Percentiles rank a stretch among this genome's conserved stretches.
phyloP scores from a whole-genome alignment of 768 basidiomycete genomes.

The Mycena haematopus region DNA sequence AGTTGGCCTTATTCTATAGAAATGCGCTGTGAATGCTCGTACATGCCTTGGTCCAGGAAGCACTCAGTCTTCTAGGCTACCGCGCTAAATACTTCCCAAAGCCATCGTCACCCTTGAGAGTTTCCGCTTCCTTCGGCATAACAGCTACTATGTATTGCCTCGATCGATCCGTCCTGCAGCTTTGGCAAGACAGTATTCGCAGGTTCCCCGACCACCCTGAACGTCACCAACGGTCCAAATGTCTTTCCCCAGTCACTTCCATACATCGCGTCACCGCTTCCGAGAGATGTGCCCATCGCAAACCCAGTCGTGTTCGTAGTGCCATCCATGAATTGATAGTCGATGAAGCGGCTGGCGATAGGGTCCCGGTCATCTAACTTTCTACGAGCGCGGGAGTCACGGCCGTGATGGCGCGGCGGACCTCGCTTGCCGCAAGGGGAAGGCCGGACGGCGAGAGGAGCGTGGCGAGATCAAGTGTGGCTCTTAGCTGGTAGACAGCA shows the following conservation, averaged over 20 bases:
- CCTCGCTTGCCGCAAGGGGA: conserved; percentile 1
- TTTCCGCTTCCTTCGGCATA: conserved; percentile 3
- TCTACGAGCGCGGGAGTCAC: conserved; percentile 8
- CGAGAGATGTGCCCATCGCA: conserved; percentile 8
- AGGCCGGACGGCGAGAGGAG: conserved; percentile 12
- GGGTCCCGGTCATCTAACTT: conserved; percentile 8
- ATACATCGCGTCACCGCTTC: conserved; percentile 1
- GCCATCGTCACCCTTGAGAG: conserved; percentile 20
- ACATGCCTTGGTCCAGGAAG: too few relatives aligned
- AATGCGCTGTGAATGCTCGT: too few relatives aligned
- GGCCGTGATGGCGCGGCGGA: conserved; percentile 5
- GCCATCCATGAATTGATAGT: conserved; percentile 11
- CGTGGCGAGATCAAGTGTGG: conserved; percentile 8
- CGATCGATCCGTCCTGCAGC: conserved; percentile 5
- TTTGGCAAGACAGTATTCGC: conserved; percentile 6
- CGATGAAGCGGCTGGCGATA: conserved; percentile 2
- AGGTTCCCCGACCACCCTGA: conserved; percentile 7
- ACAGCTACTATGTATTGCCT: conserved; percentile 2
- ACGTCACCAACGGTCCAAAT: conserved; percentile 5
- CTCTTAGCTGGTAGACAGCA: conserved; percentile 14
- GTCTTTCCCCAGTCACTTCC: conserved; percentile 9
- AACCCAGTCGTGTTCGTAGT: neutral
- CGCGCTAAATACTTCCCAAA: conserved; percentile 13
- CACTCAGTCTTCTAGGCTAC: neutral
- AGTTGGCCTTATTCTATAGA: neutral